phyloP scores from a whole-genome alignment of 2,329 filamentous ascomycete species.

The Aureobasidium sp. region DNA sequence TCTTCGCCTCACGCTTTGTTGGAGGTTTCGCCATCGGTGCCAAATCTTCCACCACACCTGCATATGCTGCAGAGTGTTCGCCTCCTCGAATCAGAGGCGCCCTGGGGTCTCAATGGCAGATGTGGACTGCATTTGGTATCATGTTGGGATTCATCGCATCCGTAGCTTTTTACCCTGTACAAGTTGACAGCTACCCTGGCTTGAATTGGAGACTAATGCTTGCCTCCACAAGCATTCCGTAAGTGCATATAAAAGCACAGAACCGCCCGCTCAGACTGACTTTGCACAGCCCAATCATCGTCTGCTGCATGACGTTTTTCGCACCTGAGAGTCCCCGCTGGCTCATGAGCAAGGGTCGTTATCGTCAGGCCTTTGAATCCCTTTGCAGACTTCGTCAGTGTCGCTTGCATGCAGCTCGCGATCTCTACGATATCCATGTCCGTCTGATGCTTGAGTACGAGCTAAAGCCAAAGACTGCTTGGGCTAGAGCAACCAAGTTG shows the following conservation, averaged over 20 bases:
- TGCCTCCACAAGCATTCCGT: constrained; percentile 52
- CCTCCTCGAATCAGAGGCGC: constrained; percentile 36
- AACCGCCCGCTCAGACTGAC: too few relatives aligned
- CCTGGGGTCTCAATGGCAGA: constrained; percentile 42
- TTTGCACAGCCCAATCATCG: constrained; percentile 21
- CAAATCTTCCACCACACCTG: constrained; percentile 39
- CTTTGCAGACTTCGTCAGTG: constrained; percentile 30
- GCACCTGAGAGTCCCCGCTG: constrained; percentile 38
- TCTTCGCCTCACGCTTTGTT: constrained; percentile 19
- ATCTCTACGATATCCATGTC: constrained; percentile 32
- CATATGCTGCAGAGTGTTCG: constrained; percentile 35
- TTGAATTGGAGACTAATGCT: constrained; percentile 45
- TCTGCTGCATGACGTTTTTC: constrained; percentile 31
- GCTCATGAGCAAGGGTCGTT: constrained; percentile 35
- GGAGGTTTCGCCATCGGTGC: constrained; percentile 36
- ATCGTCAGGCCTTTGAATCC: constrained; percentile 31
- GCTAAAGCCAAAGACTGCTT: constrained; percentile 15
- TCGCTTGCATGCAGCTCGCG: constrained; percentile 34
- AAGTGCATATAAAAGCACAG: too few relatives aligned
- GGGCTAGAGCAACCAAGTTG: constrained; percentile 25
- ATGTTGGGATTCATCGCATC: constrained; percentile 38
- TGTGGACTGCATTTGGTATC: constrained; percentile 43
- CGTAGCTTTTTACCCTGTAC: constrained; percentile 39
- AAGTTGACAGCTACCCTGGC: constrained; percentile 38
- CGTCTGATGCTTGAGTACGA: constrained; percentile 17